Base-by-base conservation (phyloP, 768 basidiomycete species). In the Neoboletus magnificus region DNA sequence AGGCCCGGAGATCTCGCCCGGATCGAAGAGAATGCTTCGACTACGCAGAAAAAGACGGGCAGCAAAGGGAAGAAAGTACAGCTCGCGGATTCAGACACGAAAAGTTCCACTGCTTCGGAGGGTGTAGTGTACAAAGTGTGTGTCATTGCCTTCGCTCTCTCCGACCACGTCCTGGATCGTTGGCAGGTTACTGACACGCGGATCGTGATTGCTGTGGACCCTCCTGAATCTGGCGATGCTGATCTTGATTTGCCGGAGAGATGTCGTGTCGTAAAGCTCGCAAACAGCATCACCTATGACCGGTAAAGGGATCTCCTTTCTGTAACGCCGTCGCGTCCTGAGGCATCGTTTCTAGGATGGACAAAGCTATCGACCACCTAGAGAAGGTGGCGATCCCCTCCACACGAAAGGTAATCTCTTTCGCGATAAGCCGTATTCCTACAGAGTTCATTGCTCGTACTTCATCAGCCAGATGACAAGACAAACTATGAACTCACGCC, bases 211-310 rank as follows among this genome's bases (percentile, higher is more conserved):
- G 91, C 93, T 5, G 73, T 93, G 18, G 86, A 91, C 64, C 69
- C 80, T 13, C 77, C 82, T 16, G 86, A 88, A 48, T 75, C 79
- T 2, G 74, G 72, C 32, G 77, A 78, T 47, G 80, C 83, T 43
- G 88, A 91, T 47, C 73, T 91, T 13, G 89, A 93, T 62, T 68
- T 97, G 0, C 91, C 93, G 7, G 93, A 95, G 63, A 79, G 89
- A 48, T 91, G 93, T 71, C 79, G 91, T 18, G 74, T 94, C 48
- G 68, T 98, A 49, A 98, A 98, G 66, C 77, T 96, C 2, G 93
- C 93, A 13, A 98, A 98, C 62, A 93, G 86, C 52, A 85, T 91
- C 16, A 98, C 95, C 1, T 94, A 90, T 67, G 92, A 94, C 63
- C 81, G 94, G 90, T 84, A 67, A 41, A 58, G 35, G 23, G 18